A percentile compares a stretch with the other conserved stretches of the same genome.
phyloP scores from a whole-genome alignment of 2,329 filamentous ascomycete genomes.

The Chaetomiaceae sp. region DNA sequence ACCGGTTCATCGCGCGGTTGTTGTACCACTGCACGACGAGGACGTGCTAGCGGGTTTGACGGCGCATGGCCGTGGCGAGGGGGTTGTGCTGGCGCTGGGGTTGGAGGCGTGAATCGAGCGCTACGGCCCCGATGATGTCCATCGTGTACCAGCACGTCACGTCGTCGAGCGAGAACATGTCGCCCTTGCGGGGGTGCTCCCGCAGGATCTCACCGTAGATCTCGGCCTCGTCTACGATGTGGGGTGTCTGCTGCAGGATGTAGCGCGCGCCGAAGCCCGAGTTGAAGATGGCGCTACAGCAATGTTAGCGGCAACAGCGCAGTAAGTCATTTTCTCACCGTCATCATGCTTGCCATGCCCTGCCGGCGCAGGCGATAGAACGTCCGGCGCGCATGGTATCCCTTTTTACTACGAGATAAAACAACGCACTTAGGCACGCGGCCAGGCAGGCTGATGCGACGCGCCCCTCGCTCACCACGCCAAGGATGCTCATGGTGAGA shows the following conservation, averaged over 20 bases:
- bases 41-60: neutral
- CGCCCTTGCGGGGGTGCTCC: neutral
- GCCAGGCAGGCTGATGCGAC: neutral
- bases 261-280: neutral
- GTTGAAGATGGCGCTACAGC: neutral
- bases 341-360: neutral
- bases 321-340: no score
- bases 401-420: neutral
- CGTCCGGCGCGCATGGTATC: neutral
- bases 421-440: neutral
- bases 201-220: neutral
- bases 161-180: neutral
- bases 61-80: neutral
- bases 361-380: neutral
- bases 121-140: constrained; percentile 1
- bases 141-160: neutral
- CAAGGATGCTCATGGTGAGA: no score
- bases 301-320: no score
- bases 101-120: neutral
- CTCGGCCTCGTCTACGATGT: neutral
- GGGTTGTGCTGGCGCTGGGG: neutral
- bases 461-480: no score
- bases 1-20: neutral
- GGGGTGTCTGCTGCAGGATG: neutral
- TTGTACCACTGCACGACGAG: constrained; percentile 1